phyloP scores from a whole-genome alignment of 176 grass and related monocot genomes.

The Saccharum spontaneum region DNA sequence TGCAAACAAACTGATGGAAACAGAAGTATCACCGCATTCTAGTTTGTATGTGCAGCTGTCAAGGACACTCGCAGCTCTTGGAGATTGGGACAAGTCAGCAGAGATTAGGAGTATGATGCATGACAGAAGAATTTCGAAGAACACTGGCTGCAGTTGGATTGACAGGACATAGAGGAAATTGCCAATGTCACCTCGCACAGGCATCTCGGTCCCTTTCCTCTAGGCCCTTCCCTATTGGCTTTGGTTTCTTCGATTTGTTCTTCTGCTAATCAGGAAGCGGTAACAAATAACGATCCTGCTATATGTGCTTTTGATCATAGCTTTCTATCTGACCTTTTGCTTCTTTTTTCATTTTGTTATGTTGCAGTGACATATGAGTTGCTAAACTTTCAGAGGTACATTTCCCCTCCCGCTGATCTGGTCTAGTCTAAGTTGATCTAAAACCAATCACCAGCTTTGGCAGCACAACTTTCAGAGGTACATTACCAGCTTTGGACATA shows the following conservation, averaged over 20 bases:
- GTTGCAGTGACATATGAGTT: too few species aligned
- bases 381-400: too few species aligned
- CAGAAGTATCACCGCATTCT: conserved; percentile 32
- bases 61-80: conserved; percentile 57
- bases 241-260: not conserved
- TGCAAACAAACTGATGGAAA: conserved; percentile 38
- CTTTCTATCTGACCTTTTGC: too few species aligned
- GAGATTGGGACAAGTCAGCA: conserved; percentile 58
- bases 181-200: not conserved
- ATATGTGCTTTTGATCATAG: not conserved
- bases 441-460: too few species aligned
- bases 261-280: not conserved
- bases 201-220: not conserved
- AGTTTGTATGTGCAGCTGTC: conserved; percentile 71
- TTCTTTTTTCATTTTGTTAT: too few species aligned
- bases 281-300: not conserved
- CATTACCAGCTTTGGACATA: not conserved
- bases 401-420: too few species aligned
- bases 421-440: too few species aligned
- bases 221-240: not conserved
- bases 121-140: conserved; percentile 54
- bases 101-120: conserved; percentile 64
- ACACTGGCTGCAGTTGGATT: conserved; percentile 64
- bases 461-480: too few species aligned
- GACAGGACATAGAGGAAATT: conserved; percentile 22